Percentiles rank a stretch among this genome's conserved stretches.
These are phyloP conservation scores for Trifolium fragiferum DNA, from an alignment of 306 rosid genomes.

Conservation along the genomic window DNA sequence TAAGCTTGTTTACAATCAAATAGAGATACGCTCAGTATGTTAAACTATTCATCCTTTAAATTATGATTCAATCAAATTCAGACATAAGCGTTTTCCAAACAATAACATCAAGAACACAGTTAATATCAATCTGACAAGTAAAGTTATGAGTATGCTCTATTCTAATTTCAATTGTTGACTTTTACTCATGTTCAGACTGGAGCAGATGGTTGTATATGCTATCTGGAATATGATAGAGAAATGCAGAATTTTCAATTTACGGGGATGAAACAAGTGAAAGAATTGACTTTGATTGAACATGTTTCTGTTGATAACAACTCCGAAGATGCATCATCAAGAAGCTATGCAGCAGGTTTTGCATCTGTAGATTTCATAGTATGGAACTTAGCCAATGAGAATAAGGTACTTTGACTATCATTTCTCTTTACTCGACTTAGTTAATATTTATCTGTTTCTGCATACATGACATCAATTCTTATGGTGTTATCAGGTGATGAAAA, in stretches of 20 bases:
- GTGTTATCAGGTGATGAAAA: constrained; percentile 68
- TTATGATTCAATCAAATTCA: background rate
- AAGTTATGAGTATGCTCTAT: constrained; percentile 14
- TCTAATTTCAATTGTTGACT: constrained; percentile 31
- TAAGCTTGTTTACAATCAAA: constrained; percentile 51
- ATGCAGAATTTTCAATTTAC: constrained; percentile 70
- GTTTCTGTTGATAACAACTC: constrained; percentile 53
- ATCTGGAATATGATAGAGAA: constrained; percentile 74
- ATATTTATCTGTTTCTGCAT: constrained; percentile 22
- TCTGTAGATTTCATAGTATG: constrained; percentile 85
- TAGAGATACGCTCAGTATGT: constrained; percentile 77
- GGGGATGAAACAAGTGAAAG: constrained; percentile 97
- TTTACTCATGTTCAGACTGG: constrained; percentile 75
- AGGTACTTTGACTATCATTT: constrained; percentile 54
- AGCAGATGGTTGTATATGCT: constrained; percentile 94
- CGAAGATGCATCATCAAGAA: constrained; percentile 45
- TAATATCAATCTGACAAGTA: constrained; percentile 12
- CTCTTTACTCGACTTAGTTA: constrained; percentile 31
- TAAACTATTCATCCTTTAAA: constrained; percentile 38
- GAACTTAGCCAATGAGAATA: constrained; percentile 79
- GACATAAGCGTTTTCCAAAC: constrained; percentile 20
- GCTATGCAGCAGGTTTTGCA: constrained; percentile 90
- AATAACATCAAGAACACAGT: constrained; percentile 21
- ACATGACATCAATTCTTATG: constrained; percentile 38
- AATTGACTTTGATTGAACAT: constrained; percentile 74